Evolutionary conservation across 2,329 filamentous ascomycete genomes (phyloP), one percentile per base, ranked within the genome.

Genomic region (Hypoxylon sp.): DNA sequence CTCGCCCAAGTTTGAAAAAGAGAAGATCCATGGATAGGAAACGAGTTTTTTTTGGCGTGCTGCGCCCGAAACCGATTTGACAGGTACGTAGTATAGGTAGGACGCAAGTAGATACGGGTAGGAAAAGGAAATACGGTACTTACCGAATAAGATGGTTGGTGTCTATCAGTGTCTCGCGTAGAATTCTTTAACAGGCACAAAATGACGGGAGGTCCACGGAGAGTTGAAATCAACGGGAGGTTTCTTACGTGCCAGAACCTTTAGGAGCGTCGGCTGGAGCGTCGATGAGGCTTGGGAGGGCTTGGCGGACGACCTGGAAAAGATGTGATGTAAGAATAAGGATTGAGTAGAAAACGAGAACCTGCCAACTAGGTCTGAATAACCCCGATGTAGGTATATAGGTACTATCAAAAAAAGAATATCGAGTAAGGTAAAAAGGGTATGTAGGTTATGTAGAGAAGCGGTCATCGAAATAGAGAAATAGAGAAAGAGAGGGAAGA

Each of bases 391-490:
- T 48, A 34, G 21, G 30, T 30, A 51, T 11, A 19, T 38, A 45
- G 19, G n/a, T n/a, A n/a, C n/a, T 23, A 30, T 4, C 10, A 4
- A 36, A 7, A 28, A 9, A 30, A 9, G 6, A 30, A 9, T 43
- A 43, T 21, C 38, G 19, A 14, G 45, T 49, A 49, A 49, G 45
- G 49, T 34, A 58, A 30, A 28, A 7, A 32, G 49, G 30, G n/a
- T n/a, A n/a, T n/a, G n/a, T 30, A 36, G 21, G 41, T 21, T 23
- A 43, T 32, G 51, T 43, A 53, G 60, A 62, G 38, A 62, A 60
- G 52, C 57, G 61, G 65, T 68, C 61, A 68, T 57, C 52, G 59
- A 66, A 68, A 63, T 65, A 57, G 43, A 50, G 62, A 51, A n/a
- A n/a, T n/a, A n/a, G n/a, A n/a, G n/a, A n/a, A n/a, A 62, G 48